Evolutionary conservation across 768 basidiomycete genomes (phyloP).

Genomic region (Ramaria sp.): DNA sequence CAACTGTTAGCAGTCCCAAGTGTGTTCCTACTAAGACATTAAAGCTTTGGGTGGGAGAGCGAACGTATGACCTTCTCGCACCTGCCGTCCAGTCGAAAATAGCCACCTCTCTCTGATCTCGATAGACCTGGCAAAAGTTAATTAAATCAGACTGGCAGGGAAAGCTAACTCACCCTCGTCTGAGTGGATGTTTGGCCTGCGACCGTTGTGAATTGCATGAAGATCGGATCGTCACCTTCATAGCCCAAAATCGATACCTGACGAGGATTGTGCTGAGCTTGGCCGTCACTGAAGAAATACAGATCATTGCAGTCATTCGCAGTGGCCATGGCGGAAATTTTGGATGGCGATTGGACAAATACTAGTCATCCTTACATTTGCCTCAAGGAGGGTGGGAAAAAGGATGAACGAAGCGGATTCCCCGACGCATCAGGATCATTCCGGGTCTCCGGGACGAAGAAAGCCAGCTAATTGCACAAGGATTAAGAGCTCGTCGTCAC

Average conservation of each 20-base stretch:
- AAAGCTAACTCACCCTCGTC: not conserved
- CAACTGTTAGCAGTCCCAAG: slow-evolving; percentile 39
- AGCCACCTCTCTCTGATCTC: slow-evolving; percentile 40
- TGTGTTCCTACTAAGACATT: slow-evolving; percentile 13
- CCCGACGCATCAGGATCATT: not conserved
- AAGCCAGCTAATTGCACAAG: not conserved
- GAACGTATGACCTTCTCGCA: not conserved
- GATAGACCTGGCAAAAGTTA: slow-evolving; percentile 24
- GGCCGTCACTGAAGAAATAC: slow-evolving; percentile 9
- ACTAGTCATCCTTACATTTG: not conserved
- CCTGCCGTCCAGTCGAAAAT: slow-evolving; percentile 34
- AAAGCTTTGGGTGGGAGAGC: not conserved
- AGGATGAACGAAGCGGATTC: not conserved
- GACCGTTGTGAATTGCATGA: slow-evolving; percentile 7
- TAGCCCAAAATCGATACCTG: slow-evolving; percentile 9
- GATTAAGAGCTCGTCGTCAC: not conserved
- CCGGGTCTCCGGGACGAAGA: not conserved
- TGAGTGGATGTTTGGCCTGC: slow-evolving; percentile 8
- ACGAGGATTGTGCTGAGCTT: slow-evolving; percentile 8
- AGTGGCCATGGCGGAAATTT: not conserved
- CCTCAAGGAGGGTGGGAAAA: slow-evolving; percentile 4
- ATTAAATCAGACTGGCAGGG: not conserved
- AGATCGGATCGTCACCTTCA: slow-evolving; percentile 3
- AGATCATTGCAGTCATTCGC: slow-evolving; percentile 5
- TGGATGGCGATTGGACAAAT: not conserved